phyloP scores from a whole-genome alignment of 75 land plant species.

The Pinus tabuliformis region DNA sequence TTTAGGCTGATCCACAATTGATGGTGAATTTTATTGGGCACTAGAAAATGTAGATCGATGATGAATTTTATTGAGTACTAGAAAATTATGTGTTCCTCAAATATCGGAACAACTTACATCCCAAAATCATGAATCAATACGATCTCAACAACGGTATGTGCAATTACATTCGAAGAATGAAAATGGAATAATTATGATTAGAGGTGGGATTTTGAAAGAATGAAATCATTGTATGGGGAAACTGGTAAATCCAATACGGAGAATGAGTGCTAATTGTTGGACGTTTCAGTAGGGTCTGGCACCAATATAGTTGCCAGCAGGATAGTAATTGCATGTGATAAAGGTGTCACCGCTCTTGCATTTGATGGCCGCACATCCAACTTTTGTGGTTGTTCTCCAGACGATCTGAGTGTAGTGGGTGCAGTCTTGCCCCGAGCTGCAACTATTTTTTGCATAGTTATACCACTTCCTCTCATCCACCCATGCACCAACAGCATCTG shows the following conservation, averaged over 20 bases:
- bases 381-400: constrained; percentile 29
- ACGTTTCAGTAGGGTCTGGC: constrained; percentile 33
- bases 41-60: no score
- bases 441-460: constrained; percentile 34
- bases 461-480: constrained; percentile 39
- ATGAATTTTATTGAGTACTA: no score
- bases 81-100: no score
- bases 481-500: constrained; percentile 40
- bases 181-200: no score
- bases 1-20: no score
- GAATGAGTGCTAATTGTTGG: background rate
- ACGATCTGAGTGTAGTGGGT: constrained; percentile 61
- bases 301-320: constrained; percentile 50
- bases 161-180: no score
- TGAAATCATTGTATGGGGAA: no score
- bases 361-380: constrained; percentile 44
- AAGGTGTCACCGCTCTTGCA: constrained; percentile 36
- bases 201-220: no score
- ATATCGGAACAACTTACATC: no score
- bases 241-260: background rate
- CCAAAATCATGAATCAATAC: no score
- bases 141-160: no score
- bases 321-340: constrained; percentile 55
- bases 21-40: no score
- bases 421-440: constrained; percentile 36